phyloP scores from a whole-genome alignment of 23 red algal species.

The Gracilaria caudata region DNA sequence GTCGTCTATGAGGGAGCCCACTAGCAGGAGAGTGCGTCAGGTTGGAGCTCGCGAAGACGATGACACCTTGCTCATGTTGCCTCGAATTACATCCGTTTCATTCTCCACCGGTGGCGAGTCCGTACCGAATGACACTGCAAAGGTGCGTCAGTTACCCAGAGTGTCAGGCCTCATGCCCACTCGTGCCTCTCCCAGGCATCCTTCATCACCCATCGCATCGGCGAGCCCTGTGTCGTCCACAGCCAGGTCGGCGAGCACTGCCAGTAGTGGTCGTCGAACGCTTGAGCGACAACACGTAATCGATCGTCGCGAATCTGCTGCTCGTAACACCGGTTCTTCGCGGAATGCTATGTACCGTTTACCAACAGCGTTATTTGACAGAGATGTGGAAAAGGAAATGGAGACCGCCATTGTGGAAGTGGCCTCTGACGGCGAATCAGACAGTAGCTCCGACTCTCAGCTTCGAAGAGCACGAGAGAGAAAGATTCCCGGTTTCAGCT shows the following conservation, averaged over 20 bases:
- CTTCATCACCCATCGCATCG: neutral
- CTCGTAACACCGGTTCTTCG: neutral
- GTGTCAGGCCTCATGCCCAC: slow-evolving; percentile 44
- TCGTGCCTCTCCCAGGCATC: slow-evolving; percentile 12
- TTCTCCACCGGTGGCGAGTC: slow-evolving; percentile 11
- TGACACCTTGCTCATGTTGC: slow-evolving; percentile 45
- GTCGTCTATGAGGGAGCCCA: slow-evolving; percentile 32
- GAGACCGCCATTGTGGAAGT: slow-evolving; percentile 51
- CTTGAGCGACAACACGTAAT: neutral
- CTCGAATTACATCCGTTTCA: slow-evolving; percentile 31
- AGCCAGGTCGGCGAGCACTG: slow-evolving; percentile 9
- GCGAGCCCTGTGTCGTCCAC: slow-evolving; percentile 13
- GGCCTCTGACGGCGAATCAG: slow-evolving; percentile 45
- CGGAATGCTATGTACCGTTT: slow-evolving; percentile 7
- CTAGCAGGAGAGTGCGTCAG: slow-evolving; percentile 21
- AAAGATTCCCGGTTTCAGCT: slow-evolving; percentile 16
- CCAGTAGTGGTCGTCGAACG: neutral
- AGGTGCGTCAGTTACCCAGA: slow-evolving; percentile 38
- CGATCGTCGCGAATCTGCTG: neutral
- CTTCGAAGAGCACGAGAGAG: neutral
- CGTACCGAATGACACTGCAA: neutral
- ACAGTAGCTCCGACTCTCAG: neutral
- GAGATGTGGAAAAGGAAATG: slow-evolving; percentile 55
- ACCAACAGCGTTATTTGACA: slow-evolving; percentile 24
- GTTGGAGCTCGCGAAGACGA: slow-evolving; percentile 48